Base-by-base conservation (phyloP, 371 early-diverging fungal species). In the Nematocida sp. region DNA sequence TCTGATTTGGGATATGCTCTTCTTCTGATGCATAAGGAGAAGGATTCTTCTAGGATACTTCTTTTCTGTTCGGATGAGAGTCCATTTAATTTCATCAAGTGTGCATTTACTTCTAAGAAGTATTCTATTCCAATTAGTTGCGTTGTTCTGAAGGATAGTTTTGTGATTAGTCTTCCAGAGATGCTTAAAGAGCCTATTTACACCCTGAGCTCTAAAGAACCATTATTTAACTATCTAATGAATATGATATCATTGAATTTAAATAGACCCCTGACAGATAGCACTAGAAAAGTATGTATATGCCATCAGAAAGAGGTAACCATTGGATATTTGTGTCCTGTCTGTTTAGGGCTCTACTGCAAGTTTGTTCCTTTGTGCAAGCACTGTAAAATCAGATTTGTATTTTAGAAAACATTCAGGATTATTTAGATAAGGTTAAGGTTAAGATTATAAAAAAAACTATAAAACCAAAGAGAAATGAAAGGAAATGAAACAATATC, bases 291-390 rank as follows among this genome's bases (percentile, higher is more conserved):
- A 35, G 17, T 58, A 15, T 83, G 83, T 63, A 57, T 60, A n/a
- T 83, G 83, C 63, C 81, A 81, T 65, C 43, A 63, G 15, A 79
- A 76, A 48, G 52, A 52, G 29, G 58, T 81, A 19, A 21, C 43
- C 4, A 47, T 67, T 29, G 83, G 81, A 2, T 77, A 76, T 31
- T 54, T 80, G 2, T 83, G 83, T 52, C 81, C 83, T 7, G 63
- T 83, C 37, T 83, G 83, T 48, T 53, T 83, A 11, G 67, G 77
- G 32, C 77, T 83, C 25, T 83, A 81, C 62, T 83, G 83, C 67
- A 78, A 70, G 51, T 79, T 81, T 60, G 55, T 83, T 40, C 83
- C 83, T 35, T 57, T 83, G 4, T 83, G 83, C 65, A 79, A 75
- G 66, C 77, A 63, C 62, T 83, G 83, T 53, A 82, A 82, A 65